A percentile compares a stretch with the other conserved stretches of the same genome.
These are phyloP conservation scores for Nemania sp. DNA, from an alignment of 2,329 filamentous ascomycete genomes.

Conservation along the genomic window DNA sequence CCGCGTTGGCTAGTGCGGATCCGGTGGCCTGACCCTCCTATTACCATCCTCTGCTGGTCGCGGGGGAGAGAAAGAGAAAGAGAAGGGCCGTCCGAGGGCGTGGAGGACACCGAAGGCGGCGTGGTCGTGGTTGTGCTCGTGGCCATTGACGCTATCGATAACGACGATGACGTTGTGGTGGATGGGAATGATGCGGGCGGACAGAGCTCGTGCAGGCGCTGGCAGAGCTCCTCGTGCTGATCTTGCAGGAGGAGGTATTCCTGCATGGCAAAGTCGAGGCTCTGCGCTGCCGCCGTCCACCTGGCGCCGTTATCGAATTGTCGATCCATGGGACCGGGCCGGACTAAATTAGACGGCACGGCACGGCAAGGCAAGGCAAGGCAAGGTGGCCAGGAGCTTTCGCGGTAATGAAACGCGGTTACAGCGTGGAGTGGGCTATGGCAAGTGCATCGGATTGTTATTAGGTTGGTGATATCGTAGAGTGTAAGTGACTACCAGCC, in stretches of 20 bases:
- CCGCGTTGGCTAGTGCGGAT: slow-evolving; percentile 42
- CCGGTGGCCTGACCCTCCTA: no score
- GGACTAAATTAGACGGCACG: background rate
- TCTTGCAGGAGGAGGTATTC: slow-evolving; percentile 66
- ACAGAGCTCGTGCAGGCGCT: slow-evolving; percentile 64
- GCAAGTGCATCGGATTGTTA: slow-evolving; percentile 46
- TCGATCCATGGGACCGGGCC: slow-evolving; percentile 33
- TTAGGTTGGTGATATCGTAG: background rate
- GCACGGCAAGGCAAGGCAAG: no score
- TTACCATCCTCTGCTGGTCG: slow-evolving; percentile 47
- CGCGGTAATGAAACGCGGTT: slow-evolving; percentile 33
- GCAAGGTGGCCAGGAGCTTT: background rate
- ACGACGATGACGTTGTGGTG: background rate
- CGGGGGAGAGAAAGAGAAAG: slow-evolving; percentile 55
- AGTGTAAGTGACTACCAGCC: background rate
- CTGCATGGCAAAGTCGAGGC: slow-evolving; percentile 63
- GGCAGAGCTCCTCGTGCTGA: slow-evolving; percentile 65
- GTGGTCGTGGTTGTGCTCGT: no score
- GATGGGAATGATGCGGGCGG: slow-evolving; percentile 47
- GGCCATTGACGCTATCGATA: slow-evolving; percentile 49
- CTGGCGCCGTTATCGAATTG: slow-evolving; percentile 10
- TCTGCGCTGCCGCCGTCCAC: slow-evolving; percentile 45
- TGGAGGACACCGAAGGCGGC: slow-evolving; percentile 70
- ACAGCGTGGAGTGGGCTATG: slow-evolving; percentile 26
- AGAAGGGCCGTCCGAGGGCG: slow-evolving; percentile 58